Evolutionary conservation across 2,329 filamentous ascomycete species (phyloP), one percentile per base, ranked within the genome.

Genomic region (Pestalotiopsis sp.): DNA sequence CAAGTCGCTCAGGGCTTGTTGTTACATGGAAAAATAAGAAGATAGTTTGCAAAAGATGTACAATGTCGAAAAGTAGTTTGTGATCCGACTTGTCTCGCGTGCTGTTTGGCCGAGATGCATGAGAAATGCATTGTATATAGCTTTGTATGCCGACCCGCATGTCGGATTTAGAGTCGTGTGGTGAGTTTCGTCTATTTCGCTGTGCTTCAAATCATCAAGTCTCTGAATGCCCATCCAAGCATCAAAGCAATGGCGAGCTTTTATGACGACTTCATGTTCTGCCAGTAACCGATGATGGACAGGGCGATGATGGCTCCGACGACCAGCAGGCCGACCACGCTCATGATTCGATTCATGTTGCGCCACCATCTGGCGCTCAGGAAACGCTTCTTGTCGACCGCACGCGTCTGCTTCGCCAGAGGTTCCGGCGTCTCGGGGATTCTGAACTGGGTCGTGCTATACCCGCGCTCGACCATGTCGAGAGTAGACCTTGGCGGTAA

Each of bases 321-420:
- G 39, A 90, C 82, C 61, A 89, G 76, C 4, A 89, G 75, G 3
- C 88, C 88, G 27, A 89, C 76, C 60, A 89, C 73, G 31, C 87
- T 84, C 87, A 90, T 89, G 72, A 82, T 81, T 67, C 87, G 84
- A 74, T 90, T 90, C 59, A 90, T 80, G 63, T 83, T 85, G 68
- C 88, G 83, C 88, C 88, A 90, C 88, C 88, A 90, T 62, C 83
- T 80, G 13, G 86, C 86, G 67, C 85, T 88, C 72, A 84, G 82
- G 71, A 84, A 86, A 56, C 82, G 81, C 13, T 80, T 76, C 71
- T 87, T 84, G 68, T 85, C 81, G 39, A 80, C 71, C 13, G 78
- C 74, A 11, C 78, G 75, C 17, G 79, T 70, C 57, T 80, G 78
- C 62, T 77, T 77, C 23, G 78, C 72, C 20, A 80, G 73, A n/a